A percentile compares a stretch with the other conserved stretches of the same genome.
These are phyloP conservation scores for Dioscorea cayenensis DNA, from an alignment of 116 monocot genomes.

Conservation along the genomic window DNA sequence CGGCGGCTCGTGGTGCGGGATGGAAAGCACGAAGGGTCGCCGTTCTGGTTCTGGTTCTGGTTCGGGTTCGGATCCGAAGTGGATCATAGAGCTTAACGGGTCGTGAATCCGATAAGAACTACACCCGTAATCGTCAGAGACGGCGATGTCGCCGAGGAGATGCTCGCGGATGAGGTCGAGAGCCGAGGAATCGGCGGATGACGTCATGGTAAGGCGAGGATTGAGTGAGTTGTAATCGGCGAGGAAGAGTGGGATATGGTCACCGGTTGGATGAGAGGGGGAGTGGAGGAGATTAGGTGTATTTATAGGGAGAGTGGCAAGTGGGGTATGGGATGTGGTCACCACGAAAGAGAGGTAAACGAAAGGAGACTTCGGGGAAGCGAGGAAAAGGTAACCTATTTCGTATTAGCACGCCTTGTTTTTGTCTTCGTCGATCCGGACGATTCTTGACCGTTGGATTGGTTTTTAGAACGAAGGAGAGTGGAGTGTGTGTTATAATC, in stretches of 20 bases:
- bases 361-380: background rate
- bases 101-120: background rate
- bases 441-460: background rate
- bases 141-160: conserved; percentile 30
- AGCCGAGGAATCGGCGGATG: background rate
- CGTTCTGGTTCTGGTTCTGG: background rate
- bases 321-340: too few species aligned
- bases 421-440: background rate
- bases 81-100: too few species aligned
- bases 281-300: background rate
- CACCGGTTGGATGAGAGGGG: too few species aligned
- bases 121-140: background rate
- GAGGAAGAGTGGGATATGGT: background rate
- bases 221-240: background rate
- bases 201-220: background rate
- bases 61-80: background rate
- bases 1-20: background rate
- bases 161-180: conserved; percentile 28
- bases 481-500: too few species aligned
- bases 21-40: background rate
- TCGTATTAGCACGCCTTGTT: background rate
- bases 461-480: too few species aligned
- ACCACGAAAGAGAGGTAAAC: too few species aligned
- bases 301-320: background rate
- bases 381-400: background rate